Evolutionary conservation across 768 basidiomycete species (phyloP).

Genomic region (Russula sp.): DNA sequence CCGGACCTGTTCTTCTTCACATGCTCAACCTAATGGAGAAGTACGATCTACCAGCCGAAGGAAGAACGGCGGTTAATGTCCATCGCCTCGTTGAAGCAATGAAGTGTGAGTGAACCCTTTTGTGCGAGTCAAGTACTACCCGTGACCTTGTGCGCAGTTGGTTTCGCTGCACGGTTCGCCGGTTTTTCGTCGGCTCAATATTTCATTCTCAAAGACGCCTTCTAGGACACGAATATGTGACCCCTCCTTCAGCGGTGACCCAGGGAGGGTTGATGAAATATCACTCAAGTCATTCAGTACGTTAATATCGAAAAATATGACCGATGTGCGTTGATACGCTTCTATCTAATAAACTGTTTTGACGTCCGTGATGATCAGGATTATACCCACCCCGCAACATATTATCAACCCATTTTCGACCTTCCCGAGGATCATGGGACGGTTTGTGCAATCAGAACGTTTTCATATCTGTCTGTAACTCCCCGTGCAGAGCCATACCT

Average conservation of each 20-base stretch:
- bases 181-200: neutral
- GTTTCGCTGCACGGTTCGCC: constrained; percentile 54
- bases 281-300: constrained; percentile 62
- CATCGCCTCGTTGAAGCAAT: constrained; percentile 81
- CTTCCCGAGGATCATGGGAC: constrained; percentile 82
- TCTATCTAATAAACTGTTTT: neutral
- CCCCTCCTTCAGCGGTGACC: constrained; percentile 55
- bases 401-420: constrained; percentile 82
- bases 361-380: constrained; percentile 41
- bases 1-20: constrained; percentile 82
- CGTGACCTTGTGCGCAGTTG: constrained; percentile 35
- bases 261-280: constrained; percentile 52
- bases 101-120: constrained; percentile 51
- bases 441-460: constrained; percentile 29
- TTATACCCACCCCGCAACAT: constrained; percentile 67
- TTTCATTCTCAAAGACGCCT: neutral
- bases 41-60: constrained; percentile 45
- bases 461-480: neutral
- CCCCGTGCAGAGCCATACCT: constrained; percentile 65
- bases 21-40: constrained; percentile 87
- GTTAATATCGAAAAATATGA: constrained; percentile 57
- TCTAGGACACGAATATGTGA: constrained; percentile 80
- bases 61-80: constrained; percentile 52
- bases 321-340: constrained; percentile 55
- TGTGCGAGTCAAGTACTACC: neutral